phyloP scores from a whole-genome alignment of 768 basidiomycete genomes.

The Epithele typhae region DNA sequence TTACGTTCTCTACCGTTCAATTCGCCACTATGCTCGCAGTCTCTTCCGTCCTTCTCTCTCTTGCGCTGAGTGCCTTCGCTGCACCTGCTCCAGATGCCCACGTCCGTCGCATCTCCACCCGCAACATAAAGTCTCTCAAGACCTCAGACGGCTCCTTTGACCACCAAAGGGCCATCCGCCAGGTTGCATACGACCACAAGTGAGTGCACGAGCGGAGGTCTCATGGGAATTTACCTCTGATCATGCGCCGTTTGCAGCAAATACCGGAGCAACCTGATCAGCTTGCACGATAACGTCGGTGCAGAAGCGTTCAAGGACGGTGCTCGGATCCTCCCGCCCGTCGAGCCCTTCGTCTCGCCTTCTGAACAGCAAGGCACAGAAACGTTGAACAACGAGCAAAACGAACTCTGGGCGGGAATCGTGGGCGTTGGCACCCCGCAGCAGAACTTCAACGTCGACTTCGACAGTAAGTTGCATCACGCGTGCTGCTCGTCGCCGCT shows the following conservation, averaged over 20 bases:
- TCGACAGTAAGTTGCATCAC: slow-evolving; percentile 8
- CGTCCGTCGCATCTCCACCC: slow-evolving; percentile 9
- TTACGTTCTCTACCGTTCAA: no score
- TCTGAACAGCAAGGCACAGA: slow-evolving; percentile 19
- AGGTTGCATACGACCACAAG: slow-evolving; percentile 14
- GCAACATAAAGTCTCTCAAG: slow-evolving; percentile 6
- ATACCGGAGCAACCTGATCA: slow-evolving; percentile 16
- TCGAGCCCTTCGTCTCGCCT: neutral
- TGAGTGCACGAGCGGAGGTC: no score
- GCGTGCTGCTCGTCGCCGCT: neutral
- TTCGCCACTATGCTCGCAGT: no score
- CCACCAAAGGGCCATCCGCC: slow-evolving; percentile 10
- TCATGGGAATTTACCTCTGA: neutral
- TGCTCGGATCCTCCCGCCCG: slow-evolving; percentile 23
- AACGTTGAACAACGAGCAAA: slow-evolving; percentile 17
- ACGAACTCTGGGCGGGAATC: slow-evolving; percentile 36
- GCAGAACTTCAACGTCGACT: slow-evolving; percentile 22
- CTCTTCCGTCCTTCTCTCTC: neutral
- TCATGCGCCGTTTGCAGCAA: slow-evolving; percentile 10
- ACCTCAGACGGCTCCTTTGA: slow-evolving; percentile 14
- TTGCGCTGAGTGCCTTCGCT: neutral
- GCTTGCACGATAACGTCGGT: slow-evolving; percentile 8
- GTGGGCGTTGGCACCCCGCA: slow-evolving; percentile 46
- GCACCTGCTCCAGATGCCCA: neutral
- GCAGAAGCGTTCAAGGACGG: slow-evolving; percentile 18